phyloP scores from a whole-genome alignment of 2,329 filamentous ascomycete genomes.

The Aspergillus ochraceoroseus region DNA sequence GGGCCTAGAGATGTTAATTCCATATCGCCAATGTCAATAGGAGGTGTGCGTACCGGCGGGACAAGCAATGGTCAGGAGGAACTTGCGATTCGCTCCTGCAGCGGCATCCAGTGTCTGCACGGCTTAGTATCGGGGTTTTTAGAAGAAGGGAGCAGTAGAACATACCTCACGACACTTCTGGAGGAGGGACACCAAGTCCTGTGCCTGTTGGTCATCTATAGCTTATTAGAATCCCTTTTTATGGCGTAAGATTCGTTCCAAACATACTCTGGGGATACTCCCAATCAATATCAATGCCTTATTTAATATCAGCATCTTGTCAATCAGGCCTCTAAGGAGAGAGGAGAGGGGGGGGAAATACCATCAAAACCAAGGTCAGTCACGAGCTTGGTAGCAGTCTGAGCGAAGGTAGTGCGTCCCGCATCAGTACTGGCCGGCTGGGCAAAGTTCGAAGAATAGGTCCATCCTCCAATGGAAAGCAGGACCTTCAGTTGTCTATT shows the following conservation, averaged over 20 bases:
- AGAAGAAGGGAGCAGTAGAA: neutral
- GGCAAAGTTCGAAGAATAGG: conserved; percentile 72
- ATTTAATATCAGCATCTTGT: conserved; percentile 1
- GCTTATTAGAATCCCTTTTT: conserved; percentile 16
- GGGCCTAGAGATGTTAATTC: conserved; percentile 30
- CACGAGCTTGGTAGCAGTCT: conserved; percentile 67
- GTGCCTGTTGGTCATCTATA: conserved; percentile 42
- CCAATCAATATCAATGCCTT: conserved; percentile 47
- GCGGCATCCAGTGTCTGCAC: conserved; percentile 35
- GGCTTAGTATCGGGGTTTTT: conserved; percentile 9
- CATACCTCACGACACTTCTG: conserved; percentile 40
- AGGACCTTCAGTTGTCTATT: conserved; percentile 73
- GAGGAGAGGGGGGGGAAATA: too few species aligned
- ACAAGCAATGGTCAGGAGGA: conserved; percentile 49
- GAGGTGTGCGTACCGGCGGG: conserved; percentile 38
- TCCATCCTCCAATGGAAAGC: conserved; percentile 78
- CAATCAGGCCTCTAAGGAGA: neutral
- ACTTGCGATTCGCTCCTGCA: conserved; percentile 41
- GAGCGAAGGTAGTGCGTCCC: conserved; percentile 63
- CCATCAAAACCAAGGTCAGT: conserved; percentile 70
- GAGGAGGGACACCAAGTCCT: conserved; percentile 43
- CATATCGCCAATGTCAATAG: neutral
- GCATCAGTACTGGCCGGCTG: conserved; percentile 59
- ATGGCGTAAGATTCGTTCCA: too few species aligned
- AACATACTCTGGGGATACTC: conserved; percentile 42